phyloP scores from a whole-genome alignment of 495 filamentous ascomycete species.

The Cercophora scortea region DNA sequence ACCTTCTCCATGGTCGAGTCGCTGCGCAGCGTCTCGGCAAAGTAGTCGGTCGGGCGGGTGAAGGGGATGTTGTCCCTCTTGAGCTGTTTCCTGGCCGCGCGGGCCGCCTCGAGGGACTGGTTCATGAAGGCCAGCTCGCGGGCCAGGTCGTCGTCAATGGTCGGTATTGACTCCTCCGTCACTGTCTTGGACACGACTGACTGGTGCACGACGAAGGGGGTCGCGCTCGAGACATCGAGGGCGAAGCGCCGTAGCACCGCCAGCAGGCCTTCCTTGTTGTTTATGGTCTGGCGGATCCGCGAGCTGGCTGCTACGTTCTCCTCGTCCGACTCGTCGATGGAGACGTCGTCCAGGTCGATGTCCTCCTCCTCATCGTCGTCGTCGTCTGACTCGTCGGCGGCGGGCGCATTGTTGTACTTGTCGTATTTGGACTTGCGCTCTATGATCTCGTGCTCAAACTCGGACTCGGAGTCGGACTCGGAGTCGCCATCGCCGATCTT shows the following conservation, averaged over 20 bases:
- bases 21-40: slow-evolving; percentile 96
- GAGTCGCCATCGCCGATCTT: slow-evolving; percentile 29
- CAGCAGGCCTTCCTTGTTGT: slow-evolving; percentile 83
- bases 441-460: slow-evolving; percentile 52
- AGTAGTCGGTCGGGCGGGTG: slow-evolving; percentile 85
- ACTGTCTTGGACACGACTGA: slow-evolving; percentile 40
- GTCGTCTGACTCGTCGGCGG: slow-evolving; percentile 68
- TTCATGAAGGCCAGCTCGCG: slow-evolving; percentile 93
- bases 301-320: slow-evolving; percentile 66
- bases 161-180: slow-evolving; percentile 48
- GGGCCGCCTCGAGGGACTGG: slow-evolving; percentile 74
- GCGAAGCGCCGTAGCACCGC: slow-evolving; percentile 69
- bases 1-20: slow-evolving; percentile 98
- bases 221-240: slow-evolving; percentile 45
- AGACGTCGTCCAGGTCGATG: slow-evolving; percentile 75
- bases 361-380: slow-evolving; percentile 60
- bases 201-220: slow-evolving; percentile 49
- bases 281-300: slow-evolving; percentile 91
- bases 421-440: slow-evolving; percentile 57
- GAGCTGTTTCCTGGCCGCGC: slow-evolving; percentile 59
- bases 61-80: slow-evolving; percentile 79
- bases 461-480: slow-evolving; percentile 33
- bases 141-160: slow-evolving; percentile 75
- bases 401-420: slow-evolving; percentile 31
- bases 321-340: slow-evolving; percentile 60